Evolutionary conservation across 2,329 filamentous ascomycete genomes (phyloP).

Genomic region (Zymoseptoria passerinii): DNA sequence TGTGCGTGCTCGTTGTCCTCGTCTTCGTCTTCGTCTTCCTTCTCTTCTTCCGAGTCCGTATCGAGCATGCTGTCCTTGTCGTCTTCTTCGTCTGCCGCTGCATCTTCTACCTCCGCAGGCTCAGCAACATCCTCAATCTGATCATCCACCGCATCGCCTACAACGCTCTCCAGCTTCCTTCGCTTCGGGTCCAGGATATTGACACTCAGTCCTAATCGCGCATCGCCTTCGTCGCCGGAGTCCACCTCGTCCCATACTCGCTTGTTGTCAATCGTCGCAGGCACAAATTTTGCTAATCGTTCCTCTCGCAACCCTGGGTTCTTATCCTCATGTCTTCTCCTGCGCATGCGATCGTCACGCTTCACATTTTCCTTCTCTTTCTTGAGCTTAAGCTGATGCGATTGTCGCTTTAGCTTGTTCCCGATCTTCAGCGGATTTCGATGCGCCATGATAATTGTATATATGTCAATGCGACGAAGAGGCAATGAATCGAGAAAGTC

Average conservation of each 20-base stretch:
- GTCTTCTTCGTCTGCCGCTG: slow-evolving; percentile 31
- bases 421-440: slow-evolving; percentile 26
- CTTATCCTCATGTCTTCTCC: slow-evolving; percentile 77
- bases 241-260: slow-evolving; percentile 67
- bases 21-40: slow-evolving; percentile 42
- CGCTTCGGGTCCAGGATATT: slow-evolving; percentile 41
- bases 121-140: slow-evolving; percentile 19
- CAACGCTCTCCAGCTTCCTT: slow-evolving; percentile 31
- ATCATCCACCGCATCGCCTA: slow-evolving; percentile 21
- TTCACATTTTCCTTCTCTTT: slow-evolving; percentile 64
- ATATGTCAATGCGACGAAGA: not conserved
- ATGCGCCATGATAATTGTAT: slow-evolving; percentile 20
- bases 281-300: slow-evolving; percentile 68
- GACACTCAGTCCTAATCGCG: slow-evolving; percentile 34
- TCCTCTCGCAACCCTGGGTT: slow-evolving; percentile 67
- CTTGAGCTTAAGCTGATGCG: slow-evolving; percentile 73
- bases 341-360: slow-evolving; percentile 65
- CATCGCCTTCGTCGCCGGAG: slow-evolving; percentile 34
- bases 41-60: slow-evolving; percentile 40
- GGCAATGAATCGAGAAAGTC: not conserved
- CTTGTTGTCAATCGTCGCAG: slow-evolving; percentile 76
- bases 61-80: slow-evolving; percentile 75
- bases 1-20: slow-evolving; percentile 16
- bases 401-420: slow-evolving; percentile 65
- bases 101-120: slow-evolving; percentile 12